Conservation (phyloP, 2,329 filamentous ascomycete genomes). For the Coniochaeta pulveracea region DNA sequence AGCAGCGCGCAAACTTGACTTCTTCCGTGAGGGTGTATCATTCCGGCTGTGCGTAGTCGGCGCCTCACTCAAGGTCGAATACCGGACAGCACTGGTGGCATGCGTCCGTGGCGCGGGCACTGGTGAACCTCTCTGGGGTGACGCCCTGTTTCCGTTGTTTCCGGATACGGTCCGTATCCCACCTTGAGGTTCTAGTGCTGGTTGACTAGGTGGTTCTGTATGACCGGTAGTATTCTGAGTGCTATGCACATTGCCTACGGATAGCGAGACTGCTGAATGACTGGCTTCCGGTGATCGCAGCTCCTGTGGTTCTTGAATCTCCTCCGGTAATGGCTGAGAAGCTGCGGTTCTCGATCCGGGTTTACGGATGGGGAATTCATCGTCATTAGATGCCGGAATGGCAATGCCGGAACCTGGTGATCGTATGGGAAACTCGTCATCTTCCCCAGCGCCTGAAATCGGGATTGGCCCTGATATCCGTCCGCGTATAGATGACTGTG, state of each 20-base stretch:
- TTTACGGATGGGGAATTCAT: slow-evolving; percentile 13
- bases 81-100: slow-evolving; percentile 19
- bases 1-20: slow-evolving; percentile 43
- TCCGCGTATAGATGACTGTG: slow-evolving; percentile 35
- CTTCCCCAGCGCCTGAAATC: slow-evolving; percentile 33
- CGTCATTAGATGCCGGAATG: slow-evolving; percentile 20
- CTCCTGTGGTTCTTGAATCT: slow-evolving; percentile 1
- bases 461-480: slow-evolving; percentile 52
- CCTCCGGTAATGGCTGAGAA: slow-evolving; percentile 15
- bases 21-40: slow-evolving; percentile 34
- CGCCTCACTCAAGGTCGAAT: slow-evolving; percentile 34
- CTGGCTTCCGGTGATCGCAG: slow-evolving; percentile 1
- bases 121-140: slow-evolving; percentile 10
- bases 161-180: slow-evolving; percentile 1
- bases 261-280: not conserved
- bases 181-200: slow-evolving; percentile 11
- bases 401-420: slow-evolving; percentile 27
- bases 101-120: slow-evolving; percentile 7
- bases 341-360: slow-evolving; percentile 21
- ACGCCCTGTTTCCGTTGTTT: slow-evolving; percentile 6
- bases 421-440: slow-evolving; percentile 42
- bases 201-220: slow-evolving; percentile 13
- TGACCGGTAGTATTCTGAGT: slow-evolving; percentile 10
- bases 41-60: slow-evolving; percentile 19
- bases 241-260: slow-evolving; percentile 3